phyloP scores from a whole-genome alignment of 1,284 basidiomycete species.

The Boletus nobilissimus region DNA sequence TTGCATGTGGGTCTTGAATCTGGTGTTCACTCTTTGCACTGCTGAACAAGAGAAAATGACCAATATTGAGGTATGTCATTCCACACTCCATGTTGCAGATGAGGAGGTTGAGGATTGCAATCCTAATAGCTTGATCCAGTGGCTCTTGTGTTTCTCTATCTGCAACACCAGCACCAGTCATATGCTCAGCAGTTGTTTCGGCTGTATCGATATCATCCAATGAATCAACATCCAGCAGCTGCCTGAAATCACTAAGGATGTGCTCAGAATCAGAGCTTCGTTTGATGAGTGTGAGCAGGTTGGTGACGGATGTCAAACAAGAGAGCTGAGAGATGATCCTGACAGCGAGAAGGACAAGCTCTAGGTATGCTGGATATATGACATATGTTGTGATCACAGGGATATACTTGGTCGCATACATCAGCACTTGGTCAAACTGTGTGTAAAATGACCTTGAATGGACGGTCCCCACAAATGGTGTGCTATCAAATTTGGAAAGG shows the following conservation, averaged over 20 bases:
- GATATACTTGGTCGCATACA: constrained; percentile 80
- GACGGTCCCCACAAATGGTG: constrained; percentile 61
- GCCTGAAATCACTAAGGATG: no score
- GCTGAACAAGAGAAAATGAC: constrained; percentile 90
- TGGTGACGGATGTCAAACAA: constrained; percentile 64
- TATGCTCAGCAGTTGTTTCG: constrained; percentile 66
- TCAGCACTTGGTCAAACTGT: constrained; percentile 83
- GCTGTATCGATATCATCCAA: constrained; percentile 65
- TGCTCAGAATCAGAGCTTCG: constrained; percentile 86
- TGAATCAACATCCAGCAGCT: constrained; percentile 74
- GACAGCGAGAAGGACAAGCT: constrained; percentile 82
- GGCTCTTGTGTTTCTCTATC: constrained; percentile 59
- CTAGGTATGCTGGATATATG: no score
- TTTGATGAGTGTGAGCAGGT: constrained; percentile 84
- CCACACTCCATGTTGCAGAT: constrained; percentile 78
- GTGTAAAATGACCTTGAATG: constrained; percentile 77
- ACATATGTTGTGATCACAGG: constrained; percentile 89
- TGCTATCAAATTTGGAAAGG: constrained; percentile 71
- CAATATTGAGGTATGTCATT: constrained; percentile 83
- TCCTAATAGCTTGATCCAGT: constrained; percentile 76
- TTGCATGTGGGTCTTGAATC: constrained; percentile 80
- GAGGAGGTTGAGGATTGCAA: constrained; percentile 86
- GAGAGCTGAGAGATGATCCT: constrained; percentile 82
- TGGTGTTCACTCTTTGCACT: constrained; percentile 60
- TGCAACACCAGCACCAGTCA: constrained; percentile 75